These are phyloP conservation scores for Apiotrichum sp. DNA, from an alignment of 1,284 basidiomycete species.

Conservation along the genomic window DNA sequence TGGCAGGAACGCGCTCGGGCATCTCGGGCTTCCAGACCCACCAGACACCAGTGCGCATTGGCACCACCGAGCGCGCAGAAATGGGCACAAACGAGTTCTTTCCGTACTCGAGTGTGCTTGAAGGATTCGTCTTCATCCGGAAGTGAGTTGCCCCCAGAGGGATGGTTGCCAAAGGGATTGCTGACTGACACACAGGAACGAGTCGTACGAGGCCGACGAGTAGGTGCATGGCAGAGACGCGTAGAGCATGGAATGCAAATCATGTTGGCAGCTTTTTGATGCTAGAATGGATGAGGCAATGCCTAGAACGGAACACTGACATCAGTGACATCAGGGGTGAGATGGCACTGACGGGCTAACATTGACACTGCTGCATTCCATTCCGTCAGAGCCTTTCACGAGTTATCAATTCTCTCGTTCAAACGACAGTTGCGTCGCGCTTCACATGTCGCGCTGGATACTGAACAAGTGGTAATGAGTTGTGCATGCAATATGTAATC, in stretches of 20 bases:
- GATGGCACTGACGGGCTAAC: no score
- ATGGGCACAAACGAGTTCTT: constrained; percentile 95
- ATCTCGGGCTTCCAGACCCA: constrained; percentile 78
- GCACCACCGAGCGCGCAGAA: constrained; percentile 89
- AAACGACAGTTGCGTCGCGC: no score
- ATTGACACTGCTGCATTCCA: no score
- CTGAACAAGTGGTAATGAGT: background rate
- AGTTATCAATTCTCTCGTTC: no score
- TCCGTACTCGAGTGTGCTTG: constrained; percentile 78
- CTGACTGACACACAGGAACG: constrained; percentile 25
- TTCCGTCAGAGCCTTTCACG: no score
- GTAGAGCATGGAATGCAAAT: background rate
- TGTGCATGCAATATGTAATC: background rate
- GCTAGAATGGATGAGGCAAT: background rate
- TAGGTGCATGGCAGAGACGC: background rate
- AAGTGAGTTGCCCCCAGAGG: constrained; percentile 50
- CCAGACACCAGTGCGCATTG: constrained; percentile 88
- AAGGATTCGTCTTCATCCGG: constrained; percentile 80
- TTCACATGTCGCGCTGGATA: no score
- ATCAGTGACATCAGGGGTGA: no score
- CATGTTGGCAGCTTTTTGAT: background rate
- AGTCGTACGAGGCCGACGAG: constrained; percentile 45
- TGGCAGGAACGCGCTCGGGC: constrained; percentile 44
- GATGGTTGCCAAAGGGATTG: constrained; percentile 10
- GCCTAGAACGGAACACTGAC: no score